These are phyloP conservation scores for Kondoa malvinella DNA, from an alignment of 768 basidiomycete genomes.

Conservation along the genomic window DNA sequence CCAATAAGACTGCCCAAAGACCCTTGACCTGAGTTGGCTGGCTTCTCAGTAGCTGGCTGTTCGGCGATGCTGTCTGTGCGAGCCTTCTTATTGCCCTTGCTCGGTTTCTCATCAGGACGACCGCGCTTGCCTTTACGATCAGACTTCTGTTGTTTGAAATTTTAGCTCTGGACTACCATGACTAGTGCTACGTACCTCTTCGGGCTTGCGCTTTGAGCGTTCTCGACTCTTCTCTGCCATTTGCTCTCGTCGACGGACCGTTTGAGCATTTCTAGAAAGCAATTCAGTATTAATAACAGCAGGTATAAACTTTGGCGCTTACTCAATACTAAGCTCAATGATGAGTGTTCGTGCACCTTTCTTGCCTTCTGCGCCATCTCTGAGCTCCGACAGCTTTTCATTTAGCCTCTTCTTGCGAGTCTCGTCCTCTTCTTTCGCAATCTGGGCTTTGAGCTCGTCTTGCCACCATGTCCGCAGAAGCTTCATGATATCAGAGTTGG, in stretches of 20 bases:
- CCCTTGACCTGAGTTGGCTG: neutral
- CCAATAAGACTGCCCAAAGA: neutral
- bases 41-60: neutral
- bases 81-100: neutral
- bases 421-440: constrained; percentile 33
- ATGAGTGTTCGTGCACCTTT: constrained; percentile 43
- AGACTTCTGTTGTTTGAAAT: neutral
- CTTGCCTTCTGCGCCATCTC: constrained; percentile 37
- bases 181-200: neutral
- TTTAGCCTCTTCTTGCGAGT: constrained; percentile 32
- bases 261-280: constrained; percentile 16
- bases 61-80: neutral
- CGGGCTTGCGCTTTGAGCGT: neutral
- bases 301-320: constrained; percentile 10
- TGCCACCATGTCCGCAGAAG: constrained; percentile 73
- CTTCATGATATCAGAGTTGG: constrained; percentile 48
- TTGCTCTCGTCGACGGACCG: constrained; percentile 23
- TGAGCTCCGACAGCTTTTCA: constrained; percentile 30
- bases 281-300: neutral
- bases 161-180: neutral
- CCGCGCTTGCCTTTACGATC: neutral
- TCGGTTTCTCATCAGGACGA: neutral
- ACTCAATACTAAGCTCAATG: constrained; percentile 60
- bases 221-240: neutral
- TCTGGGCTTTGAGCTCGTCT: constrained; percentile 42